Base-by-base conservation (phyloP, 352 stramenopile species). In the Globisporangium acanthophoron region DNA sequence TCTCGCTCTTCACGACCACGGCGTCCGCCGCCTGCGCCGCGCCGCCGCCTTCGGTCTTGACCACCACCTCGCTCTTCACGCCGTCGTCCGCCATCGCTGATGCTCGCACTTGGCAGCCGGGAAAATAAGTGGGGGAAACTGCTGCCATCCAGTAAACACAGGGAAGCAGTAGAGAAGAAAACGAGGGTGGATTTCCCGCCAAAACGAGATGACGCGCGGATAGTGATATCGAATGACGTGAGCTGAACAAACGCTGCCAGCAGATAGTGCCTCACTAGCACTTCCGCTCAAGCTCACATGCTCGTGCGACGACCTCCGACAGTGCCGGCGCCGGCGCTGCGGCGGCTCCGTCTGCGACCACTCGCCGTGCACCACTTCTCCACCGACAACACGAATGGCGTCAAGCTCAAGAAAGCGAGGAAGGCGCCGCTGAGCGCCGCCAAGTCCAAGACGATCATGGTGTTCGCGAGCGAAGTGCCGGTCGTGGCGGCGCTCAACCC, bases 381-480 rank as follows among this genome's bases (percentile, higher is more conserved):
- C 35, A 16, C 35, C 35, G 35, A 9, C 35, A 41, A 11, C 35
- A 15, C 8, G 0, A 9, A 41, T 9, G 35, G 7, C 2, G 9
- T 9, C 35, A 41, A 41, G 35, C 35, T 13, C 5, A 59, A 51
- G 27, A 48, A 46, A n/a, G 58, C 39, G 35, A 56, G 56, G 39
- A 51, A 62, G 18, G 13, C 24, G 35, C 1, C 31, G 45, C 8
- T 4, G 16, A 13, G 16, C 12, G 35, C 27, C 37, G 20, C 31
- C 33, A 43, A 24, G 20, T 21, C 47, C 46, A 29, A 56, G 40
- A 67, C 56, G 11, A 89, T 94, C 58, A 78, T 93, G 74, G 61
- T 94, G 61, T 94, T 92, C 63, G 85, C 85, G 52, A 93, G 83
- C 67, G 85, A 94, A 52, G 83, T 94, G 71, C 80, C 85, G 4